Evolutionary conservation across 2,329 filamentous ascomycete genomes (phyloP).

Genomic region (Ceratocystiopsis minuta): DNA sequence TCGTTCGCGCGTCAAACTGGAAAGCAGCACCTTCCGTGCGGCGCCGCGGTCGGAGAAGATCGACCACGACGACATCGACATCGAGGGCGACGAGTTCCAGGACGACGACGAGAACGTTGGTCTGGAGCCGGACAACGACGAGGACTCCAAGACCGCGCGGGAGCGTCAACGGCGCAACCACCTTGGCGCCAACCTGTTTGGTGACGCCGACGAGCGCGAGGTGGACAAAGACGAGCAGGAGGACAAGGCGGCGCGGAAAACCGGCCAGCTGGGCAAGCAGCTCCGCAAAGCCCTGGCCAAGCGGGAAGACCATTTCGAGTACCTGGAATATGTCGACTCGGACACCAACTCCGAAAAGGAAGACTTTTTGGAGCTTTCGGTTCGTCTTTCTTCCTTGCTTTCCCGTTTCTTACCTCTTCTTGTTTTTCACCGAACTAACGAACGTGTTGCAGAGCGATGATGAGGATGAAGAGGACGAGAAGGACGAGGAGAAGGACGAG

Average conservation of each 20-base stretch:
- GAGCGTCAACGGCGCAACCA: conserved; percentile 63
- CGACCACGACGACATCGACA: conserved; percentile 53
- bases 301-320: conserved; percentile 72
- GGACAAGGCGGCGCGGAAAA: conserved; percentile 44
- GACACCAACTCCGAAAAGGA: conserved; percentile 40
- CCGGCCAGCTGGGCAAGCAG: conserved; percentile 58
- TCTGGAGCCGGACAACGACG: conserved; percentile 63
- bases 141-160: conserved; percentile 56
- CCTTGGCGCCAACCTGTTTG: conserved; percentile 72
- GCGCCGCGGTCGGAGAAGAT: conserved; percentile 45
- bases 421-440: conserved; percentile 3
- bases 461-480: conserved; percentile 15
- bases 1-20: conserved; percentile 45
- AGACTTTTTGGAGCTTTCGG: conserved; percentile 16
- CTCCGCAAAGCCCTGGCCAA: conserved; percentile 68
- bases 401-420: neutral
- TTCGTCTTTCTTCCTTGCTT: conserved; percentile 5
- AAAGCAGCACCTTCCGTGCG: conserved; percentile 44
- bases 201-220: conserved; percentile 48
- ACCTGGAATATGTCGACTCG: conserved; percentile 75
- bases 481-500: conserved; percentile 27
- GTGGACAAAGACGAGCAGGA: conserved; percentile 60
- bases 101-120: conserved; percentile 70
- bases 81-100: conserved; percentile 60
- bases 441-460: conserved; percentile 21